Evolutionary conservation across 1,139 yeast genomes (phyloP).

Genomic region (Saccharomycopsis crataegensis): DNA sequence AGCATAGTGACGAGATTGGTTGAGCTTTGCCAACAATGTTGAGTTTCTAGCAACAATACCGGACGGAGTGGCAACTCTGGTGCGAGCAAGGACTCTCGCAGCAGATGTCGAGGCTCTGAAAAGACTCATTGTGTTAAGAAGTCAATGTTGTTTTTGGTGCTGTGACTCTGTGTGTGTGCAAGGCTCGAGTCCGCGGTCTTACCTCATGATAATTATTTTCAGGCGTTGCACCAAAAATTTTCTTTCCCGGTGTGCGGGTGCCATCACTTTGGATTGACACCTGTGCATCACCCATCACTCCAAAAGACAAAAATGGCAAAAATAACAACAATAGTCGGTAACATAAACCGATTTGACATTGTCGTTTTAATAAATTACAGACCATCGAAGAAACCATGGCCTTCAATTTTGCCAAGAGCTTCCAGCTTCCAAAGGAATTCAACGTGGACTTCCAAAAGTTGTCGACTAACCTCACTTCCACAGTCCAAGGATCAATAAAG

Average conservation of each 20-base stretch:
- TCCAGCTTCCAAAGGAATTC: conserved; percentile 18
- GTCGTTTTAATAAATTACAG: not conserved
- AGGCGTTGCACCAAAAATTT: too few relatives aligned
- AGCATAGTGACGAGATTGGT: conserved; percentile 17
- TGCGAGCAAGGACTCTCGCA: not conserved
- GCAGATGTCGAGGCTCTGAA: not conserved
- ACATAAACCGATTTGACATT: not conserved
- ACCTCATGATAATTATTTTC: too few relatives aligned
- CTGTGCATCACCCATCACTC: too few relatives aligned
- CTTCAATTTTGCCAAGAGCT: conserved; percentile 19
- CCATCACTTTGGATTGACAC: too few relatives aligned
- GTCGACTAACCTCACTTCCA: conserved; percentile 11
- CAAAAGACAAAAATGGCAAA: too few relatives aligned
- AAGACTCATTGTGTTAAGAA: not conserved
- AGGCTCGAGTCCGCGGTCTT: too few relatives aligned
- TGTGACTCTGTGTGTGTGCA: too few relatives aligned
- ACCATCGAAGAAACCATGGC: conserved; percentile 9
- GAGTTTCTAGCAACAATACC: not conserved
- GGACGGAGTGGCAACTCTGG: not conserved
- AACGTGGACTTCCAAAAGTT: conserved; percentile 18
- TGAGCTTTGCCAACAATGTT: not conserved
- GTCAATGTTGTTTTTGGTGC: too few relatives aligned
- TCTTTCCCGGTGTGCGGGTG: too few relatives aligned
- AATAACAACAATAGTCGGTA: not conserved
- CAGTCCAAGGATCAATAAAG: conserved; percentile 17